Conservation (phyloP, 306 rosid genomes). For the Oemleria cerasiformis region DNA sequence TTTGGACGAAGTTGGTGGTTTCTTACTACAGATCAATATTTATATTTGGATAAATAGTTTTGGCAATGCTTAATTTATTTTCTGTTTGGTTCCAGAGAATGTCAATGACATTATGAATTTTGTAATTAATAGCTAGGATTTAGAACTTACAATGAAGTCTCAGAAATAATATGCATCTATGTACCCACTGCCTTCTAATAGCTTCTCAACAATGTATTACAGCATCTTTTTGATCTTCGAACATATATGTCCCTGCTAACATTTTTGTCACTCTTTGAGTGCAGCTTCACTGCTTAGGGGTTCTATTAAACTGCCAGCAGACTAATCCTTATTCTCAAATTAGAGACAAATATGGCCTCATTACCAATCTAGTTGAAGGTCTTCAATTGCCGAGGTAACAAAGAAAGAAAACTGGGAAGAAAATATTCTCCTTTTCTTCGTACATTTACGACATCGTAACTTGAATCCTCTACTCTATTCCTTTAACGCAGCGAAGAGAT, state of each 20-base stretch:
- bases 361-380: conserved; percentile 68
- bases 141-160: neutral
- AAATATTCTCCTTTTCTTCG: conserved; percentile 1
- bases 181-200: neutral
- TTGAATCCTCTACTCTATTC: conserved; percentile 13
- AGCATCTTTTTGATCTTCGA: neutral
- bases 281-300: conserved; percentile 87
- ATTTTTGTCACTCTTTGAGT: conserved; percentile 9
- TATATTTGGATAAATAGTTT: no score
- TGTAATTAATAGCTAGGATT: neutral
- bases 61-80: no score
- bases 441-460: conserved; percentile 2
- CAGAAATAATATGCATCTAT: neutral
- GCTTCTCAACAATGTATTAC: neutral
- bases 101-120: no score
- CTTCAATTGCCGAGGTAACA: conserved; percentile 85
- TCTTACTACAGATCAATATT: no score
- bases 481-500: conserved; percentile 69
- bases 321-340: conserved; percentile 49
- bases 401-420: conserved; percentile 10
- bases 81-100: no score
- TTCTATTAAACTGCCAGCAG: conserved; percentile 59
- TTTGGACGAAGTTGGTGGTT: no score
- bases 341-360: conserved; percentile 47
- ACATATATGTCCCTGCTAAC: neutral